phyloP scores from a whole-genome alignment of 1,139 yeast genomes.

The Eremothecium cymbalariae region DNA sequence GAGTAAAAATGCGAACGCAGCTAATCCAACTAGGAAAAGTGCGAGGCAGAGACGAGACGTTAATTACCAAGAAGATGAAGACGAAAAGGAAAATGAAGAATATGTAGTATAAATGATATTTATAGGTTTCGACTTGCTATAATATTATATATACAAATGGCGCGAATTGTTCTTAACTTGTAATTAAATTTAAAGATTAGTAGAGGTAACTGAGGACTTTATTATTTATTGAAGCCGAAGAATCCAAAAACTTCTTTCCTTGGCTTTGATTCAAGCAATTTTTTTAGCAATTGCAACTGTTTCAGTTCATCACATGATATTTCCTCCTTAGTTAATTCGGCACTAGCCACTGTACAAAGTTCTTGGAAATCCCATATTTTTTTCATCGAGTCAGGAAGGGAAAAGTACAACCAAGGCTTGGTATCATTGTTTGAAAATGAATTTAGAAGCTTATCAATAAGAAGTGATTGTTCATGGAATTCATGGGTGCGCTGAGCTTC shows the following conservation, averaged over 20 bases:
- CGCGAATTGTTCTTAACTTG: too few species aligned
- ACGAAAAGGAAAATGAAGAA: constrained; percentile 29
- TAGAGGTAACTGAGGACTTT: too few species aligned
- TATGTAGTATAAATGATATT: constrained; percentile 10
- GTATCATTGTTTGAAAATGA: constrained; percentile 6
- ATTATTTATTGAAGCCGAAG: constrained; percentile 31
- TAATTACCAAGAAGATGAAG: constrained; percentile 36
- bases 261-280: constrained; percentile 61
- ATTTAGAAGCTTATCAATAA: constrained; percentile 25
- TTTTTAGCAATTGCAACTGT: constrained; percentile 51
- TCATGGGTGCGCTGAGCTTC: constrained; percentile 19
- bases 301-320: constrained; percentile 36
- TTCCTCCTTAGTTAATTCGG: constrained; percentile 17
- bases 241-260: constrained; percentile 55
- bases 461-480: constrained; percentile 22
- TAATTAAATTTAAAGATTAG: too few species aligned
- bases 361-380: constrained; percentile 30
- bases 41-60: constrained; percentile 36
- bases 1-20: constrained; percentile 8
- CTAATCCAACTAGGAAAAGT: constrained; percentile 39
- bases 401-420: constrained; percentile 4
- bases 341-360: constrained; percentile 34
- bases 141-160: too few species aligned
- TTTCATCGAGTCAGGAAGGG: constrained; percentile 16
- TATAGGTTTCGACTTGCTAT: too few species aligned